Evolutionary conservation across 2,329 filamentous ascomycete genomes (phyloP).

Genomic region (Trichoderma atrobrunneum): DNA sequence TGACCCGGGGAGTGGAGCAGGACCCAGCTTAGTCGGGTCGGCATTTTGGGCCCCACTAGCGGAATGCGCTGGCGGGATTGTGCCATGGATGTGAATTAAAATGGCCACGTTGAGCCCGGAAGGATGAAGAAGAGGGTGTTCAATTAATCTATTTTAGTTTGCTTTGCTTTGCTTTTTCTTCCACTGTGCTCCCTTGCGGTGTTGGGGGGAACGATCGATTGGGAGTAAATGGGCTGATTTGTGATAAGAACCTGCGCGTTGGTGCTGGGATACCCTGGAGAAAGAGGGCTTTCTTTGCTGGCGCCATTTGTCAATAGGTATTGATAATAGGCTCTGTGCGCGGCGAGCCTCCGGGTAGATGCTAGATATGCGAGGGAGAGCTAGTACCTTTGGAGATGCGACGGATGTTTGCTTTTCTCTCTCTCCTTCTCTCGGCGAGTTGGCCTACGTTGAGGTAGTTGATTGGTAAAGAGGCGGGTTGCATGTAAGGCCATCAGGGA

Average conservation of each 20-base stretch:
- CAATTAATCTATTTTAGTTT: slow-evolving; percentile 3
- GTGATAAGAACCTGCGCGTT: neutral
- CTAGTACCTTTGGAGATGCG: neutral
- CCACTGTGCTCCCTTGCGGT: neutral
- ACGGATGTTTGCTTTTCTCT: neutral
- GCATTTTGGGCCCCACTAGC: neutral
- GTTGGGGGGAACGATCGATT: neutral
- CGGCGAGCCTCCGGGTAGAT: neutral
- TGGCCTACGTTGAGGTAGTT: neutral
- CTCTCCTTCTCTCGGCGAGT: neutral
- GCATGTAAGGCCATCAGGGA: neutral
- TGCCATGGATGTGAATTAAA: neutral
- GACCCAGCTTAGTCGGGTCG: neutral
- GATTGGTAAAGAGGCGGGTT: slow-evolving; percentile 2
- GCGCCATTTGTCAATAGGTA: neutral
- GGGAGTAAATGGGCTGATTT: neutral
- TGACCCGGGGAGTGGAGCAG: neutral
- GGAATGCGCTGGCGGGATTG: slow-evolving; percentile 1
- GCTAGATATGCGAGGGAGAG: neutral
- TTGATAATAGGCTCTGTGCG: neutral
- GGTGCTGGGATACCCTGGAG: slow-evolving; percentile 2
- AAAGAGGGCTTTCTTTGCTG: neutral
- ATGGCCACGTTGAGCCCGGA: neutral
- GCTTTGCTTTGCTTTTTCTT: neutral
- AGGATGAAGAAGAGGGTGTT: neutral